These are phyloP conservation scores for Torulaspora gathmanii DNA, from an alignment of 805 yeast genomes.

Conservation along the genomic window DNA sequence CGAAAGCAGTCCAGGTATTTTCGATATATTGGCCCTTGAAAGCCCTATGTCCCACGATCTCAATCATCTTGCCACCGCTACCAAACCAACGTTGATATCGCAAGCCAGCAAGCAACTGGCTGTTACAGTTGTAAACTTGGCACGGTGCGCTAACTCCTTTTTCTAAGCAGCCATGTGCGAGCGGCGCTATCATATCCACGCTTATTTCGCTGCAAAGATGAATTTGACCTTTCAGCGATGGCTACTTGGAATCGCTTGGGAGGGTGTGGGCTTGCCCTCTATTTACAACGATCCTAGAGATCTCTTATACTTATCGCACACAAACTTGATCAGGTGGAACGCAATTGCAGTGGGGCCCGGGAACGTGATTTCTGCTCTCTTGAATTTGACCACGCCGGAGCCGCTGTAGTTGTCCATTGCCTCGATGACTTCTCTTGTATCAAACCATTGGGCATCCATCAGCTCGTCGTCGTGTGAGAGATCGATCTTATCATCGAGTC, in stretches of 20 bases:
- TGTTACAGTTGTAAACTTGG: background rate
- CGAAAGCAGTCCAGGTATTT: conserved; percentile 44
- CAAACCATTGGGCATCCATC: conserved; percentile 82
- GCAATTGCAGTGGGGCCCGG: conserved; percentile 35
- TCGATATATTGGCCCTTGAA: conserved; percentile 40
- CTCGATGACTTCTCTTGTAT: conserved; percentile 45
- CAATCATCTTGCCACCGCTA: conserved; percentile 9
- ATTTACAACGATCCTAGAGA: conserved; percentile 10
- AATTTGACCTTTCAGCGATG: too few relatives aligned
- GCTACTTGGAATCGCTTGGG: too few relatives aligned
- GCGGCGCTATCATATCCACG: background rate
- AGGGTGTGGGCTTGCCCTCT: background rate
- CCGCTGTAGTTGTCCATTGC: conserved; percentile 32
- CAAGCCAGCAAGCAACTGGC: background rate
- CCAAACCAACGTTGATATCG: background rate
- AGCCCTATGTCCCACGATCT: conserved; percentile 36
- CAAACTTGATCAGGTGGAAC: conserved; percentile 21
- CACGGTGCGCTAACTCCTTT: conserved; percentile 1
- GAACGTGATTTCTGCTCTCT: conserved; percentile 18
- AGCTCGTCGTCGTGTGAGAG: conserved; percentile 83
- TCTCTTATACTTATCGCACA: conserved; percentile 14
- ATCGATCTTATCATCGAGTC: conserved; percentile 57
- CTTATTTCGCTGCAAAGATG: background rate
- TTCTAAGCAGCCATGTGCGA: background rate
- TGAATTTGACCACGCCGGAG: conserved; percentile 22